Conservation (phyloP, 1,139 yeast species). For the Spencermartinsiella ligniputridi region DNA sequence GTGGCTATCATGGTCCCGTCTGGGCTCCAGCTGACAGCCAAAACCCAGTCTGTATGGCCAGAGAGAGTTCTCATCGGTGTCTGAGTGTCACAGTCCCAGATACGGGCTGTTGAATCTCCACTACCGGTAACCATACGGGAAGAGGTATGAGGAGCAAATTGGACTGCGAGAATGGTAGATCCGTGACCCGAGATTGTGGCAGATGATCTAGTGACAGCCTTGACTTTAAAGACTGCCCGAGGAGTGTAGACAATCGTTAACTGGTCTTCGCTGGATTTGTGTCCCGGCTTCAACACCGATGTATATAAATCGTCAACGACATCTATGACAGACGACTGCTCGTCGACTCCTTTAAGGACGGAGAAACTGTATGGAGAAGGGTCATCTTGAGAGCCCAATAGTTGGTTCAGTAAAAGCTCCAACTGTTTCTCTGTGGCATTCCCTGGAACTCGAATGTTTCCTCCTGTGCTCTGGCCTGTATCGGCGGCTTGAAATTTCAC, state of each 20-base stretch:
- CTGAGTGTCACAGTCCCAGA: conserved; percentile 96
- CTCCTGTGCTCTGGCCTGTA: conserved; percentile 85
- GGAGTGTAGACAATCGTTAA: conserved; percentile 91
- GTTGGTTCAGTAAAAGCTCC: conserved; percentile 69
- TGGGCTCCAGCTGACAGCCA: conserved; percentile 92
- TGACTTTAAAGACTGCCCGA: conserved; percentile 88
- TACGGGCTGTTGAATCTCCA: conserved; percentile 95
- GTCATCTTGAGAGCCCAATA: conserved; percentile 53
- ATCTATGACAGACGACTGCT: conserved; percentile 51
- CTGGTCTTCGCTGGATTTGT: conserved; percentile 88
- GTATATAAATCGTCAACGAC: conserved; percentile 71
- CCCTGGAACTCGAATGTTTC: conserved; percentile 88
- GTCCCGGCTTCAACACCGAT: conserved; percentile 79
- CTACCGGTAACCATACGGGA: conserved; percentile 92
- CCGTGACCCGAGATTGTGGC: conserved; percentile 97
- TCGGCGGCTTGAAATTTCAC: conserved; percentile 91
- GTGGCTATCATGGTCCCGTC: conserved; percentile 90
- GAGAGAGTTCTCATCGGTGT: conserved; percentile 76
- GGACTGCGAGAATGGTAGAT: conserved; percentile 83
- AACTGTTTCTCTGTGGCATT: conserved; percentile 79
- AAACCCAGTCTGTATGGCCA: conserved; percentile 93
- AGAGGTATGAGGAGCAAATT: conserved; percentile 88
- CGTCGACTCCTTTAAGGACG: conserved; percentile 44
- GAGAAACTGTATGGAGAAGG: conserved; percentile 90
- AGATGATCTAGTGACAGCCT: conserved; percentile 84